phyloP scores from a whole-genome alignment of 768 basidiomycete genomes.

The Mycena belliarum region DNA sequence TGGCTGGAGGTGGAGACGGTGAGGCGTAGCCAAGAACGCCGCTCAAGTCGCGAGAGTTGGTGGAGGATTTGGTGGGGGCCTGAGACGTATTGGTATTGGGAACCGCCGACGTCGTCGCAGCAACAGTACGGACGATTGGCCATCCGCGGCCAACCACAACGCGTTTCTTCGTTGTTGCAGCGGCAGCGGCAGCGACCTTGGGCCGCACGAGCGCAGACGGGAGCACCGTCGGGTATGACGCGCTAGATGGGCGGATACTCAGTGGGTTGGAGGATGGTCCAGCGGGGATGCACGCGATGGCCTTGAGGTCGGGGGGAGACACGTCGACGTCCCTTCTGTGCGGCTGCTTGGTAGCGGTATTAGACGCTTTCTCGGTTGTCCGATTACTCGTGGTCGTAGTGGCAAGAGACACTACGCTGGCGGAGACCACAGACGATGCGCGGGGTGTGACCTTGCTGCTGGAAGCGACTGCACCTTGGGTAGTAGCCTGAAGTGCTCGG shows the following conservation, averaged over 20 bases:
- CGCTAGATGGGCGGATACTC: constrained; percentile 50
- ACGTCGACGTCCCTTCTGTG: neutral
- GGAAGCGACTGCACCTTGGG: constrained; percentile 36
- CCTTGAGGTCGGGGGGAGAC: constrained; percentile 38
- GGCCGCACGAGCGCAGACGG: neutral
- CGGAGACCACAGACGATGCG: neutral
- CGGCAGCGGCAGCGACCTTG: neutral
- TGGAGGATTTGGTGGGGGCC: neutral
- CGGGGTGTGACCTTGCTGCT: constrained; percentile 34
- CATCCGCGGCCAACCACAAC: constrained; percentile 15
- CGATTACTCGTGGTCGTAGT: neutral
- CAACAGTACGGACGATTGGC: neutral
- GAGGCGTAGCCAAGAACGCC: constrained; percentile 4
- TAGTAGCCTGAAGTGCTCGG: neutral
- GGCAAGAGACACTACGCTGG: neutral
- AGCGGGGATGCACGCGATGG: constrained; percentile 39
- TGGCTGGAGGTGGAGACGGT: constrained; percentile 21
- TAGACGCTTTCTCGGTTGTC: neutral
- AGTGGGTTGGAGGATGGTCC: constrained; percentile 54
- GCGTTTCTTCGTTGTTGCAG: constrained; percentile 22
- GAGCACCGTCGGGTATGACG: neutral
- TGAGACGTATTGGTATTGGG: too few species aligned
- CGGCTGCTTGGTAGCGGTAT: neutral
- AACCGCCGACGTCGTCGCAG: neutral
- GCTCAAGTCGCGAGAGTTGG: neutral